phyloP scores from a whole-genome alignment of 495 filamentous ascomycete genomes.

The Lentithecium fluviatile region DNA sequence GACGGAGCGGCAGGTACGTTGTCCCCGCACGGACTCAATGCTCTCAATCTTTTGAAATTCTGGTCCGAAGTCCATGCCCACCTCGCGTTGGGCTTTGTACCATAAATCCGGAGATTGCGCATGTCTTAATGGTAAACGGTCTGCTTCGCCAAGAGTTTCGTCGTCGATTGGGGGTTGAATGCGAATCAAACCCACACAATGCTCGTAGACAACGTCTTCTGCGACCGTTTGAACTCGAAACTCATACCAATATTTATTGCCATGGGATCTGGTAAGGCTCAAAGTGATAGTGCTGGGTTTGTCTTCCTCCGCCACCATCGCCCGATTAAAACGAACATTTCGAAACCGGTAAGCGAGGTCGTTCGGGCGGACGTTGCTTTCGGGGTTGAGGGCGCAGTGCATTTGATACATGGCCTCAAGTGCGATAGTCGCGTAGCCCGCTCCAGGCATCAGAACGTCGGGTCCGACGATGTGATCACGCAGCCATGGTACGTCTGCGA shows the following conservation, averaged over 20 bases:
- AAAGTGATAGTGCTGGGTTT: not conserved
- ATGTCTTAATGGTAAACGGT: not conserved
- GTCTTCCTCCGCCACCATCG: slow-evolving; percentile 6
- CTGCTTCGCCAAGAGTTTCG: not conserved
- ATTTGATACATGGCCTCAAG: slow-evolving; percentile 23
- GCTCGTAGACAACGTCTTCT: slow-evolving; percentile 4
- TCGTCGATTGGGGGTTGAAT: not conserved
- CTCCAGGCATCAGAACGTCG: slow-evolving; percentile 17
- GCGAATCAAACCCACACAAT: slow-evolving; percentile 1
- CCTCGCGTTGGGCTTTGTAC: slow-evolving; percentile 17
- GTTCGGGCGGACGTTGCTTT: not conserved
- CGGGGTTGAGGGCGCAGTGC: not conserved
- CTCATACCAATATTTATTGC: slow-evolving; percentile 6
- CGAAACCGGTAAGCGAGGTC: slow-evolving; percentile 2
- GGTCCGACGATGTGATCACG: slow-evolving; percentile 11
- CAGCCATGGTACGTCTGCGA: slow-evolving; percentile 20
- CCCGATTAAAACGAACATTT: slow-evolving; percentile 1
- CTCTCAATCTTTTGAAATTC: slow-evolving; percentile 9
- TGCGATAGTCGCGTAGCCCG: slow-evolving; percentile 16
- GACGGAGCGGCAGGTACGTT: slow-evolving; percentile 21
- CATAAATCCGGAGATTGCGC: not conserved
- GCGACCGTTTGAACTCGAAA: not conserved
- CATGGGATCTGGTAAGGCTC: not conserved
- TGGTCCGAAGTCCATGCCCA: slow-evolving; percentile 3
- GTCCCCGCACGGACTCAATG: slow-evolving; percentile 21